Percentiles rank a stretch among this genome's conserved stretches.
Evolutionary conservation across 2,329 filamentous ascomycete species (phyloP).

Genomic region (Cladobotryum protrusum): DNA sequence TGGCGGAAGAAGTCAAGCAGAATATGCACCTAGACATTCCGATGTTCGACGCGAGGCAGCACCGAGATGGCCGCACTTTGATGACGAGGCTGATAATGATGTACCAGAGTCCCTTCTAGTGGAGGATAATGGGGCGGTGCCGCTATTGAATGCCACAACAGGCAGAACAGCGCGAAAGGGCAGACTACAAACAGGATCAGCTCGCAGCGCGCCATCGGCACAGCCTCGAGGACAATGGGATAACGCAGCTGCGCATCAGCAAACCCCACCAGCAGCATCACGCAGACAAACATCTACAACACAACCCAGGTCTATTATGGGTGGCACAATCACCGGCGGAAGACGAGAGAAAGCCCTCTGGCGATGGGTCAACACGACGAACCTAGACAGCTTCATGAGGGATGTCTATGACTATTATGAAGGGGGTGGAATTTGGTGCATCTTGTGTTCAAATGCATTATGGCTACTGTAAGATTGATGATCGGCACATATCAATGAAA

Average conservation of each 20-base stretch:
- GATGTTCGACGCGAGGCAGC: constrained; percentile 7
- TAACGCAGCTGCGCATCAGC: constrained; percentile 44
- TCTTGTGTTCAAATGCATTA: constrained; percentile 64
- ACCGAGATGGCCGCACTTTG: constrained; percentile 27
- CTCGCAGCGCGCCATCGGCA: constrained; percentile 18
- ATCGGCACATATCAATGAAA: not conserved
- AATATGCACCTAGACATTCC: constrained; percentile 2
- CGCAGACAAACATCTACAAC: constrained; percentile 12
- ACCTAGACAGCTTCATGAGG: constrained; percentile 79
- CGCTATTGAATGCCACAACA: constrained; percentile 14
- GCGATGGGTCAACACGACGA: constrained; percentile 87
- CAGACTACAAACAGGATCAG: constrained; percentile 7
- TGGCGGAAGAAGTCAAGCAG: constrained; percentile 12
- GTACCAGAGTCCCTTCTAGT: constrained; percentile 59
- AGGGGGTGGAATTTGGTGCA: constrained; percentile 79
- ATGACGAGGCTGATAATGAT: constrained; percentile 52
- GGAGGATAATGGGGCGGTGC: constrained; percentile 38
- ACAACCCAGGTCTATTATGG: constrained; percentile 24
- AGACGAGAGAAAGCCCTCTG: constrained; percentile 73
- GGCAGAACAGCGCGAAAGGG: constrained; percentile 13
- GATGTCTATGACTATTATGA: constrained; percentile 83
- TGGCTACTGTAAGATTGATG: constrained; percentile 59
- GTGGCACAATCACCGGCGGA: constrained; percentile 26
- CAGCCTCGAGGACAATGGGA: constrained; percentile 51
- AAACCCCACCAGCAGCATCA: constrained; percentile 37